Conservation (phyloP, 2,329 filamentous ascomycete species). For the Bipolaris sorokiniana region DNA sequence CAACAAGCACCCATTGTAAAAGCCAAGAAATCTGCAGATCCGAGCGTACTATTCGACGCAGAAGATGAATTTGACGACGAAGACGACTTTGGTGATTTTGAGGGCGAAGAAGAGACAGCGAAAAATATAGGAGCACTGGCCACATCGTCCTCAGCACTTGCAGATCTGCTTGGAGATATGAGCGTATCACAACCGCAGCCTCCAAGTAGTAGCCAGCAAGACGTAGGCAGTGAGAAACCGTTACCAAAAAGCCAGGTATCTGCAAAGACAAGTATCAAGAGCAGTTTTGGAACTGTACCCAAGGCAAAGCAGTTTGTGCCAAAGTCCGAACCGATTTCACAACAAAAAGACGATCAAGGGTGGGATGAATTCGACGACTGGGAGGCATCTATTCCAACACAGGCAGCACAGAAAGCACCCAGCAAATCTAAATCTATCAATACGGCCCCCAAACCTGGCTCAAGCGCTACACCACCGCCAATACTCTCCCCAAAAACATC, state of each 20-base stretch:
- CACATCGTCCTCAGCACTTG: conserved; percentile 24
- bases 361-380: conserved; percentile 57
- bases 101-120: conserved; percentile 26
- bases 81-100: conserved; percentile 49
- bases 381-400: conserved; percentile 43
- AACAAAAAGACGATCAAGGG: conserved; percentile 44
- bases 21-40: conserved; percentile 43
- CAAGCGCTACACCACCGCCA: conserved; percentile 16
- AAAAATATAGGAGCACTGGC: conserved; percentile 5
- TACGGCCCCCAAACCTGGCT: not conserved
- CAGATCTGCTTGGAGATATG: conserved; percentile 38
- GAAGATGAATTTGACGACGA: conserved; percentile 46
- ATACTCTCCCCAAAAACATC: conserved; percentile 30
- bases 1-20: conserved; percentile 36
- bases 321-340: conserved; percentile 6
- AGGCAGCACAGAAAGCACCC: conserved; percentile 15
- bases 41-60: conserved; percentile 50
- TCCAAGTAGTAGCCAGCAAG: conserved; percentile 5
- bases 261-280: conserved; percentile 15
- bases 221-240: not conserved
- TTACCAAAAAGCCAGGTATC: not conserved
- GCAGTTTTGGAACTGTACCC: conserved; percentile 24
- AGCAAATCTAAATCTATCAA: conserved; percentile 11
- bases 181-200: conserved; percentile 29
- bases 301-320: conserved; percentile 12